Base-by-base conservation (phyloP, 2,329 filamentous ascomycete genomes). In the Gnomoniopsis sp. region DNA sequence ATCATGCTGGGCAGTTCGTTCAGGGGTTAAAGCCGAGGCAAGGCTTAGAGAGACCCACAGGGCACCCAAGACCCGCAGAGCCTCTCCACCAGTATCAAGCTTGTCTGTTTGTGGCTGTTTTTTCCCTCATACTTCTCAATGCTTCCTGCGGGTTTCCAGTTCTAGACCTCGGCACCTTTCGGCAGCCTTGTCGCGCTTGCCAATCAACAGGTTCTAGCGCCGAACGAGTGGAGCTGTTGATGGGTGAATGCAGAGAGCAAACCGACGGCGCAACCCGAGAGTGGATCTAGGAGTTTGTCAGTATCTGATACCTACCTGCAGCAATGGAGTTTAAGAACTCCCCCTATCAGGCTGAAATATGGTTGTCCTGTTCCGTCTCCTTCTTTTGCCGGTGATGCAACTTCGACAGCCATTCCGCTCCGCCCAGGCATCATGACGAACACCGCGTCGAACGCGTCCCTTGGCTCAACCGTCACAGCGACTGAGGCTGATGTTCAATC, bases 401-500 rank as follows among this genome's bases (percentile, higher is more conserved):
- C 47, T 49, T 48, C 33, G 44, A 48, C 49, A 56, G 21, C 23
- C 33, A 17, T 49, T 15, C 10, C 34, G 48, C 22, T 21, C 43
- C 47, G 21, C 30, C 26, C 50, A 30, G n/a, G n/a, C 57, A 57
- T 23, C 17, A 62, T 62, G 60, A 46, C 60, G 53, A 48, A 21
- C 46, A 53, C 57, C n/a, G 19, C 49, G 19, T 57, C 49, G 53
- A 53, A 30, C 63, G 49, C 19, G 30, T 59, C 55, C 19, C 51
- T 56, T 36, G 60, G 49, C 14, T 73, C 72, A 26, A 70, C 71
- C 49, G 60, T 67, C 46, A 73, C 71, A 30, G 66, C 67, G 34
- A 70, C 72, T 17, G 73, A 73, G 19, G 65, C 65, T 21, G 78
- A 81, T 61, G 62, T 77, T 56, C 79, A 82, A 67, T 71, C 77